Conservation (phyloP, 2,329 filamentous ascomycete genomes). For the Trichoderma lentiforme region DNA sequence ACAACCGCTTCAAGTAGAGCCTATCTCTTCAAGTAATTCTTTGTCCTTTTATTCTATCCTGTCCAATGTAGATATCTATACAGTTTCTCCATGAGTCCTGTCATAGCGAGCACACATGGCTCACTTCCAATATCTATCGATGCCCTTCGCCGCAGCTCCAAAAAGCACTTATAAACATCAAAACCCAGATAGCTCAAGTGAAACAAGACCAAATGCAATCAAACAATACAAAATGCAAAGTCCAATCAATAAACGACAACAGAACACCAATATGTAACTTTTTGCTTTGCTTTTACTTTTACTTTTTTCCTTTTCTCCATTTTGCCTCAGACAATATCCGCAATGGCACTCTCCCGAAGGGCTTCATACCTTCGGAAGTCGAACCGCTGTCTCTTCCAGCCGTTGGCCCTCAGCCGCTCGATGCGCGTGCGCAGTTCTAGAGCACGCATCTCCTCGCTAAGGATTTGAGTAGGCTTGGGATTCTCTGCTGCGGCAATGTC, state of each 20-base stretch:
- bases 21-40: background rate
- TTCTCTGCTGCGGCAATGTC: slow-evolving; percentile 32
- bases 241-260: background rate
- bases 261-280: background rate
- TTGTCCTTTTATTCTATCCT: background rate
- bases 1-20: too few species aligned
- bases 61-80: background rate
- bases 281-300: background rate
- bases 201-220: background rate
- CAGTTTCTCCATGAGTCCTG: background rate
- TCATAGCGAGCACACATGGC: background rate
- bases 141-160: background rate
- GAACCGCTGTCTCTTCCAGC: slow-evolving; percentile 56
- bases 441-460: slow-evolving; percentile 35
- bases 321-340: slow-evolving; percentile 40
- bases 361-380: slow-evolving; percentile 51
- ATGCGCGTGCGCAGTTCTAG: slow-evolving; percentile 50
- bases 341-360: slow-evolving; percentile 49
- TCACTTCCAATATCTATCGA: background rate
- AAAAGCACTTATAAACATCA: background rate
- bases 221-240: background rate
- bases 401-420: slow-evolving; percentile 50
- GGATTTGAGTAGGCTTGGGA: slow-evolving; percentile 20
- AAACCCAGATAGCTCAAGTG: background rate
- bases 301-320: background rate